A percentile compares a stretch with the other conserved stretches of the same genome.
Conservation (phyloP, 1,284 basidiomycete genomes). For the Ganoderma boninense region DNA sequence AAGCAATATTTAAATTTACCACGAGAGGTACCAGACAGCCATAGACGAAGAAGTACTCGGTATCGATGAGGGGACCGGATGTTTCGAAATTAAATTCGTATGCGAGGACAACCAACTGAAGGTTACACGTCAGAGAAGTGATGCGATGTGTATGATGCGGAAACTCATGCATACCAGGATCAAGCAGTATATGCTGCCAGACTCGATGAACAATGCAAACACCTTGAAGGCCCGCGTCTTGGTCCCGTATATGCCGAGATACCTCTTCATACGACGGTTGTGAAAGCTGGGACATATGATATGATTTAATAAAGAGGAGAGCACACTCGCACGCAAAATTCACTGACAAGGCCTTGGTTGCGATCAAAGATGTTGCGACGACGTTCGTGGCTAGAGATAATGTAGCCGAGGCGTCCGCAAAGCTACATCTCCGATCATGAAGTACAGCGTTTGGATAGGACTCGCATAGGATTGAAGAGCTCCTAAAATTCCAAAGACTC, state of each 20-base stretch:
- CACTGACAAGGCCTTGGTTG: background rate
- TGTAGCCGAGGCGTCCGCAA: background rate
- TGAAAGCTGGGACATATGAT: background rate
- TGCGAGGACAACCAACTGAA: constrained; percentile 5
- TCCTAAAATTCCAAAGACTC: background rate
- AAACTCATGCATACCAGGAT: constrained; percentile 10
- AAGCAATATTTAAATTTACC: background rate
- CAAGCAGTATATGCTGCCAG: constrained; percentile 14
- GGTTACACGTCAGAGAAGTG: background rate
- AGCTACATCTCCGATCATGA: background rate
- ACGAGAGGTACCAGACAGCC: constrained; percentile 19
- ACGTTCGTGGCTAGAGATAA: background rate
- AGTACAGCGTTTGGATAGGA: background rate
- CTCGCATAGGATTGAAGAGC: background rate
- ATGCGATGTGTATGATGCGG: background rate
- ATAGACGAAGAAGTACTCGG: constrained; percentile 7
- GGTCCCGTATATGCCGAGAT: background rate
- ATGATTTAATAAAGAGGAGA: no score
- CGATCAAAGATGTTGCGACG: background rate
- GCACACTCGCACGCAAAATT: background rate
- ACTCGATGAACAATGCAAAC: constrained; percentile 14
- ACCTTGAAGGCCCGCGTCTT: constrained; percentile 11
- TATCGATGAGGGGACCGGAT: background rate
- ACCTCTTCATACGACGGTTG: background rate
- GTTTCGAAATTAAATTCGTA: background rate